phyloP scores from a whole-genome alignment of 2,329 filamentous ascomycete species.

The Colletotrichum phormii region DNA sequence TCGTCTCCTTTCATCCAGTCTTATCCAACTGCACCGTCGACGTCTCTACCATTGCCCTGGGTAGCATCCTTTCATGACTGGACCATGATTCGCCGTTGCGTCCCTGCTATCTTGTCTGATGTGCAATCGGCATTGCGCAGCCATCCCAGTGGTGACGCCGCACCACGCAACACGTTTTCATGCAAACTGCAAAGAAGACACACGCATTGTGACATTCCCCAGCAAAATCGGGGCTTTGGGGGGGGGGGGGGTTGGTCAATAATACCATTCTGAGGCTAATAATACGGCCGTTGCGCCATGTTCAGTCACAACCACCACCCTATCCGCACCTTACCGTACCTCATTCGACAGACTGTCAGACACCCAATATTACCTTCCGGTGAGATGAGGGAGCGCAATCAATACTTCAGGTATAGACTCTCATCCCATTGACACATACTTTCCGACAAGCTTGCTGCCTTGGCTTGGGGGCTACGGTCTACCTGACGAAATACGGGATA shows the following conservation, averaged over 20 bases:
- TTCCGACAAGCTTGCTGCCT: background rate
- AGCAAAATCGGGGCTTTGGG: background rate
- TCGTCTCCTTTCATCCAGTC: background rate
- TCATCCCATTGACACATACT: background rate
- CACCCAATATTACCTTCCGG: slow-evolving; percentile 54
- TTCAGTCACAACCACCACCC: background rate
- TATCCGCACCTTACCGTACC: background rate
- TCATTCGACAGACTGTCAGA: background rate
- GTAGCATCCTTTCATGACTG: background rate
- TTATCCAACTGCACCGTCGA: background rate
- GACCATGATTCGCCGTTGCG: slow-evolving; percentile 9
- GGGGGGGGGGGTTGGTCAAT: background rate
- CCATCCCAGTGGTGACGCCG: background rate
- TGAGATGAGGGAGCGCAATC: slow-evolving; percentile 26
- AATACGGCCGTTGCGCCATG: slow-evolving; percentile 11
- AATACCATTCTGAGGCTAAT: slow-evolving; percentile 19
- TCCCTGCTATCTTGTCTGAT: slow-evolving; percentile 12
- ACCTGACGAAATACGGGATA: too few species aligned
- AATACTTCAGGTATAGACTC: slow-evolving; percentile 52
- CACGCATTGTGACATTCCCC: background rate
- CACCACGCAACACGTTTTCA: slow-evolving; percentile 2
- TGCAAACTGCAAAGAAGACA: background rate
- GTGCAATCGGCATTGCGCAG: slow-evolving; percentile 2
- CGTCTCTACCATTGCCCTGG: slow-evolving; percentile 3
- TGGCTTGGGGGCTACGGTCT: too few species aligned